Percentiles rank a stretch among this genome's conserved stretches.
phyloP scores from a whole-genome alignment of 768 basidiomycete genomes.

The Leucocoprinus leucothites region DNA sequence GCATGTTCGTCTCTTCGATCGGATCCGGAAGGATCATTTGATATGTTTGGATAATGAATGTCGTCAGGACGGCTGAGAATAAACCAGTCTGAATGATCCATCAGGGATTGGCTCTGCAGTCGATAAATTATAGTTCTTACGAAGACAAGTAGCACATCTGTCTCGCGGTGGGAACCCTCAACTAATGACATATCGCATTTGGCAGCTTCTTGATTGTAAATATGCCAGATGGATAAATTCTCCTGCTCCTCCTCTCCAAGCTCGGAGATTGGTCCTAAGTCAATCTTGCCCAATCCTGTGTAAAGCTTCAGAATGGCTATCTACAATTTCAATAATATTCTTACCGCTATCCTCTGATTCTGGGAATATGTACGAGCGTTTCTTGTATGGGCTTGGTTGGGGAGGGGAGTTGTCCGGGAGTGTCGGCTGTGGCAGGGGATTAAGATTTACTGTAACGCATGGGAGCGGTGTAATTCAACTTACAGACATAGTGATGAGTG shows the following conservation, averaged over 20 bases:
- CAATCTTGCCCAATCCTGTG: no score
- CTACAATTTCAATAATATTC: no score
- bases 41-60: slow-evolving; percentile 41
- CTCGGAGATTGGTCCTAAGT: slow-evolving; percentile 14
- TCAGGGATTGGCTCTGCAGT: background rate
- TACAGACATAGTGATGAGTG: no score
- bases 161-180: slow-evolving; percentile 38
- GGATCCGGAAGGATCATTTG: slow-evolving; percentile 32
- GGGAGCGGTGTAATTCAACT: no score
- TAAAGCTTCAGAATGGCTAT: no score
- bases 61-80: slow-evolving; percentile 41
- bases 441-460: no score
- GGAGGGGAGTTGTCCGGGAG: no score
- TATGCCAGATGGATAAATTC: slow-evolving; percentile 36
- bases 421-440: no score
- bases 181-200: slow-evolving; percentile 30
- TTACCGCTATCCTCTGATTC: no score
- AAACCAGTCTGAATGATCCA: slow-evolving; percentile 32
- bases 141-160: slow-evolving; percentile 44
- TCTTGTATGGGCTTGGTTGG: no score
- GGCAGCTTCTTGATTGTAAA: slow-evolving; percentile 38
- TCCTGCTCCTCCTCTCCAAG: slow-evolving; percentile 31
- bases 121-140: slow-evolving; percentile 23
- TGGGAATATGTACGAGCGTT: no score
- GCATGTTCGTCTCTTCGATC: slow-evolving; percentile 30